Evolutionary conservation across 345 rosid genomes (phyloP), one percentile per base, ranked within the genome.

Genomic region (Populus pruinosa): DNA sequence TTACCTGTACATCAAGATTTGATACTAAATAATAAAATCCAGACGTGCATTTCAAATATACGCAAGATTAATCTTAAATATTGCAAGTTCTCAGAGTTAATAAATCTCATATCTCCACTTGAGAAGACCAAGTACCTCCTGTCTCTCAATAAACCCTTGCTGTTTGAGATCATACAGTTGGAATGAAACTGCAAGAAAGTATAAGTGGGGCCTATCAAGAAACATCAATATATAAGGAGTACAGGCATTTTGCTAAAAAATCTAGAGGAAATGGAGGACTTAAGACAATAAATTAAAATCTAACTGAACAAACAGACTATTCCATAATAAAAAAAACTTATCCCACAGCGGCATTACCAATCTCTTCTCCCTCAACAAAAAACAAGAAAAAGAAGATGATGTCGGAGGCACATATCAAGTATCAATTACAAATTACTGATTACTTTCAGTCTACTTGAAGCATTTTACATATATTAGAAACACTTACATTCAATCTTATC

Each of bases 121-220:
- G 14, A 44, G 25, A 50, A 70, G 33, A 16, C 16, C 49, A 53
- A 59, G 5, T 71, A 80, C 83, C 83, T 80, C 80, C 68, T 80
- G 80, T 43, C 80, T 80, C 83, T 80, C 83, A 65, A 80, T 80
- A 73, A 80, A 76, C 6, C 80, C 80, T 67, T 80, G 83, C 53
- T 80, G 79, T 66, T 80, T 80, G 67, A 80, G 83, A 70, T 80
- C 83, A n/a, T 80, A 80, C 29, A 80, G 76, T 35, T 80, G 79
- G 67, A 80, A 80, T 29, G 83, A 80, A 76, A 80, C 83, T 80
- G 74, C 72, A 80, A 62, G 29, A 70, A 23, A 33, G 38, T 36
- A 71, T 21, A 63, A 62, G 38, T 44, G n/a, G 39, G 63, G 69
- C 69, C 44, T 21, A 23, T 9, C 25, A 36, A 65, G 67, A 72